These are phyloP conservation scores for Trichoderma cornu-damae DNA, from an alignment of 2,329 filamentous ascomycete species.

Conservation along the genomic window DNA sequence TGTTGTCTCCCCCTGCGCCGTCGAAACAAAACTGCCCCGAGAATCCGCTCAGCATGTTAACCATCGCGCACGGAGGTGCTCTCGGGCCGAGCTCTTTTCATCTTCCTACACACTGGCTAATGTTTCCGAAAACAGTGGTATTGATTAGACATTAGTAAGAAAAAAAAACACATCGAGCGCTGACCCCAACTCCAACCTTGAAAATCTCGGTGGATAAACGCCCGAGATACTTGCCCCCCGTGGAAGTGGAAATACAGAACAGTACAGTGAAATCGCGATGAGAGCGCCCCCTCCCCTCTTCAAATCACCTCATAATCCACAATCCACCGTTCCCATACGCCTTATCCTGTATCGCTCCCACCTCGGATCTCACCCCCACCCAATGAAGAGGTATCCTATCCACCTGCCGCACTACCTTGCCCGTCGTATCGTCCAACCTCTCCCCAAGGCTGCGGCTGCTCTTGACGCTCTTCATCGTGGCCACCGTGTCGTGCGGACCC, in stretches of 20 bases:
- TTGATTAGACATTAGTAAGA: no score
- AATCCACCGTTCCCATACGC: conserved; percentile 46
- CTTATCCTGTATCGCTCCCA: conserved; percentile 44
- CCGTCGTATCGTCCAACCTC: conserved; percentile 44
- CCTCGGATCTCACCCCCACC: conserved; percentile 52
- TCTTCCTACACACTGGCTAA: no score
- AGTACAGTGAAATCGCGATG: neutral
- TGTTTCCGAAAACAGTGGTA: no score
- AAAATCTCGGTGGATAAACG: no score
- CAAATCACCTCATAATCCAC: conserved; percentile 36
- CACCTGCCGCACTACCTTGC: conserved; percentile 48
- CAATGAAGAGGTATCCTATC: conserved; percentile 56
- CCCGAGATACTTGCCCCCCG: neutral
- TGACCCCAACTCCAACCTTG: no score
- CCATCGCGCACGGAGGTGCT: no score
- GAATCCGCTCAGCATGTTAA: no score
- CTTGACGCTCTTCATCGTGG: conserved; percentile 36
- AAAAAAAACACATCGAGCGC: no score
- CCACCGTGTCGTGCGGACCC: conserved; percentile 38
- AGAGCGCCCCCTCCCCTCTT: neutral
- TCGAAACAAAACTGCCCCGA: no score
- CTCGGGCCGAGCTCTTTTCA: no score
- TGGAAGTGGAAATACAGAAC: neutral
- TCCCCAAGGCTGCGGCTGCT: conserved; percentile 42
- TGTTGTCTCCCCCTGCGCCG: no score